These are phyloP conservation scores for Sporisorium scitamineum DNA, from an alignment of 1,284 basidiomycete species.

Conservation along the genomic window DNA sequence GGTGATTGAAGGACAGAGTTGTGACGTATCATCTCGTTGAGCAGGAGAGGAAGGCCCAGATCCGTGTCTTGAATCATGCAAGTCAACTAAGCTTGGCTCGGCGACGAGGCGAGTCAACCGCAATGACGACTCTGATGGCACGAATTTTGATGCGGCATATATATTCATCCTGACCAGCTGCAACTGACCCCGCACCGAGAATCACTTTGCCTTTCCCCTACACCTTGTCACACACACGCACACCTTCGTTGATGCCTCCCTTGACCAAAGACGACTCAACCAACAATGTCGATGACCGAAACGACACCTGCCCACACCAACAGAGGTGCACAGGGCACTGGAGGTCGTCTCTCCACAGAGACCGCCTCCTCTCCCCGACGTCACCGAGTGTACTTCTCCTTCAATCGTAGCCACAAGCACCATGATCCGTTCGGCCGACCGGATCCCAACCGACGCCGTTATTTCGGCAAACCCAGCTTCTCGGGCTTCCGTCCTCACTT, in stretches of 20 bases:
- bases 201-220: no score
- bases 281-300: conserved; percentile 21
- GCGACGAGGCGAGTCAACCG: background rate
- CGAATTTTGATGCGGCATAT: background rate
- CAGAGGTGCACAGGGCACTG: background rate
- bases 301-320: background rate
- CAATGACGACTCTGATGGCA: background rate
- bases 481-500: conserved; percentile 41
- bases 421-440: background rate
- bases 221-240: background rate
- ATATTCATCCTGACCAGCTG: no score
- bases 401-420: conserved; percentile 8
- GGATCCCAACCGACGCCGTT: background rate
- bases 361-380: conserved; percentile 10
- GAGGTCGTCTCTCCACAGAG: conserved; percentile 32
- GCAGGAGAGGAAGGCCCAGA: no score
- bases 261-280: conserved; percentile 1
- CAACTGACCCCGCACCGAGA: no score
- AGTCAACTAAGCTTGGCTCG: background rate
- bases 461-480: conserved; percentile 33
- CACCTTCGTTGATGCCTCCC: no score
- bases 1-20: background rate
- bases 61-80: no score
- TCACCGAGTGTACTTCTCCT: background rate
- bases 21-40: background rate